Evolutionary conservation across 352 stramenopile species (phyloP), one percentile per base, ranked within the genome.

Genomic region (Globisporangium recalcitrans): DNA sequence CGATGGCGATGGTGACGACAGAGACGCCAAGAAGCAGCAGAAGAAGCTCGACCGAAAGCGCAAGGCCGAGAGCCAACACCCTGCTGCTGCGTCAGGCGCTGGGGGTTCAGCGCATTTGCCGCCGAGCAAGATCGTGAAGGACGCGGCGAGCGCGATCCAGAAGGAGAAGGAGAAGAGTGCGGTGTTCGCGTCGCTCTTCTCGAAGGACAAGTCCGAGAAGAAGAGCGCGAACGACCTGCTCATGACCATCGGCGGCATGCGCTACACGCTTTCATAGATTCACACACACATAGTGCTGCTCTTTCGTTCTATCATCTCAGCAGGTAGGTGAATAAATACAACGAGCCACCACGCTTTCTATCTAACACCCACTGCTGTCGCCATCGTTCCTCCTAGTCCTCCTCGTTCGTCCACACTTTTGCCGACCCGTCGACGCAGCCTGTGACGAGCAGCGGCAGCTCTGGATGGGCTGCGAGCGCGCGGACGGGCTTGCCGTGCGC

Each of bases 111-210:
- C 64, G 19, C 55, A 72, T 56, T 34, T 62, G 14, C 63, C 60
- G 22, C 42, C 70, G 0, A 67, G 62, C 46, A 83, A 81, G 57
- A 89, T 89, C 51, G 80, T 74, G 0, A 78, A 84, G 52, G 75
- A 85, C 42, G 82, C 79, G 1, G 70, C 63, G 54, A 75, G 77
- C 48, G 81, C 73, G 9, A 87, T 92, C 49, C 69, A 73, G 40
- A 78, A 88, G n/a, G 77, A 74, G 51, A 92, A 94, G 59, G 67
- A 77, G 34, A 83, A 82, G 61, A 95, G 83, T 64, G 63, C 85
- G 40, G 85, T 95, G 48, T 95, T 85, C 58, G 85, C 84, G 51
- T 93, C 82, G 24, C 65, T 95, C 13, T 95, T 95, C 63, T 75
- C 72, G n/a, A 86, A 78, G 42, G 74, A 90, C 29, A 74, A 85